These are phyloP conservation scores for Gnetum montanum DNA, from an alignment of 75 land plant genomes.

Conservation along the genomic window DNA sequence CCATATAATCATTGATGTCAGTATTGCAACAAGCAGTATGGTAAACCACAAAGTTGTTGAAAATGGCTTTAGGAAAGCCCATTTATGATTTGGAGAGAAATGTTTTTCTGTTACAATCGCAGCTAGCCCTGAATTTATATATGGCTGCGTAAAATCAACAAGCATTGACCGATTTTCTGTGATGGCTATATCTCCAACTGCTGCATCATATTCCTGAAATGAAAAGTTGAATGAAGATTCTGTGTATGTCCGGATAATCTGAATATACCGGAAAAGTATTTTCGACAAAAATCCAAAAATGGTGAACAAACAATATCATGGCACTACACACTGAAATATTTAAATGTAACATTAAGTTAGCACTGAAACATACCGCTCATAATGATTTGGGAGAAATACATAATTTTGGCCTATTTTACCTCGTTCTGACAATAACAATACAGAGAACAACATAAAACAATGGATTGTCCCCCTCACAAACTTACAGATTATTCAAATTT, in stretches of 20 bases:
- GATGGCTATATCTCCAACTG: slow-evolving; percentile 12
- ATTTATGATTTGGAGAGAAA: not conserved
- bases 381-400: no score
- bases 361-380: no score
- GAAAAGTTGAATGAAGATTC: not conserved
- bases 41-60: slow-evolving; percentile 2
- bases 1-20: slow-evolving; percentile 11
- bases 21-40: not conserved
- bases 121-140: slow-evolving; percentile 1
- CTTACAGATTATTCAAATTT: no score
- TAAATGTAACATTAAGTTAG: no score
- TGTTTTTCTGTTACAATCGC: not conserved
- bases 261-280: not conserved
- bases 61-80: no score
- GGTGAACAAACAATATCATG: no score
- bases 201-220: slow-evolving; percentile 9
- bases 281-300: no score
- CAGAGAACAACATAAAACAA: no score
- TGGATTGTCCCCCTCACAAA: no score
- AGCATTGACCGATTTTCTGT: not conserved
- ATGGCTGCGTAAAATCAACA: slow-evolving; percentile 13
- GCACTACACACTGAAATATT: no score
- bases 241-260: not conserved
- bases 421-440: no score
- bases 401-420: no score